phyloP scores from a whole-genome alignment of 2,329 filamentous ascomycete genomes.

The Boeremia lycopersici region DNA sequence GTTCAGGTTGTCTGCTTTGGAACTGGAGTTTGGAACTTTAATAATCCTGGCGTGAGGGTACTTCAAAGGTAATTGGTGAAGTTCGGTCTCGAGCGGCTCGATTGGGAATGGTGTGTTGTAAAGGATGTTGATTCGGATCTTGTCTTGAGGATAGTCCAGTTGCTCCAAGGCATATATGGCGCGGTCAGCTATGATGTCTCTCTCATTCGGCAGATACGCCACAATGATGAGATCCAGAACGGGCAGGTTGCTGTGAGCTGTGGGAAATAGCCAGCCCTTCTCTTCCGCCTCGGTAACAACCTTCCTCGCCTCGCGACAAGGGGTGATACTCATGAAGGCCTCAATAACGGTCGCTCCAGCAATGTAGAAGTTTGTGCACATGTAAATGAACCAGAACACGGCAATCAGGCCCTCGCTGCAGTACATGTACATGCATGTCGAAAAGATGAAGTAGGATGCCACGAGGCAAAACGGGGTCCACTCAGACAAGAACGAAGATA shows the following conservation, averaged over 20 bases:
- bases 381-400: conserved; percentile 54
- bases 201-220: conserved; percentile 58
- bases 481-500: conserved; percentile 43
- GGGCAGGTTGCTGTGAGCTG: conserved; percentile 48
- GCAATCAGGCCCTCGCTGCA: conserved; percentile 44
- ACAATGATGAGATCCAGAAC: conserved; percentile 57
- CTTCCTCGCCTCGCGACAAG: conserved; percentile 46
- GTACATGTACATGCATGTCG: conserved; percentile 51
- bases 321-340: conserved; percentile 49
- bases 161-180: conserved; percentile 55
- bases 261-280: conserved; percentile 51
- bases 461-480: conserved; percentile 53
- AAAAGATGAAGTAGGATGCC: conserved; percentile 51
- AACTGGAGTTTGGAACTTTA: conserved; percentile 56
- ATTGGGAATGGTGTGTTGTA: conserved; percentile 58
- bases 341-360: conserved; percentile 52
- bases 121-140: conserved; percentile 55
- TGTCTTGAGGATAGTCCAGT: conserved; percentile 54
- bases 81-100: conserved; percentile 53
- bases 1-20: conserved; percentile 59
- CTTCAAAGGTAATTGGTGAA: conserved; percentile 46
- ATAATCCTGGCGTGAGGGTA: conserved; percentile 53
- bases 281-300: conserved; percentile 46
- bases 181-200: conserved; percentile 57
- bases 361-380: conserved; percentile 53